These are phyloP conservation scores for Porpolomopsis calyptriformis DNA, from an alignment of 768 basidiomycete species.

Conservation along the genomic window DNA sequence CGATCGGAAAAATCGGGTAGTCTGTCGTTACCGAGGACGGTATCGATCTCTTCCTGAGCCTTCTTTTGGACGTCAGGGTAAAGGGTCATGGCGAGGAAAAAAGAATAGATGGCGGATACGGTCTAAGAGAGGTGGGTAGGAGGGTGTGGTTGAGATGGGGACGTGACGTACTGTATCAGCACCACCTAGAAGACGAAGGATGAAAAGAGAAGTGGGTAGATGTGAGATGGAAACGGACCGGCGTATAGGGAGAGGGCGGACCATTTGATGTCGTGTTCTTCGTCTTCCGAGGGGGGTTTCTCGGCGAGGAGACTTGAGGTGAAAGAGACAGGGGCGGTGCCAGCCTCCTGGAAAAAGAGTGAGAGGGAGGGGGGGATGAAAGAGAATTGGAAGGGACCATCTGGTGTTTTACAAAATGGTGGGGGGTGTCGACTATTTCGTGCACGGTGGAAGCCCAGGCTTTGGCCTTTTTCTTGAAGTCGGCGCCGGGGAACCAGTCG, in stretches of 20 bases:
- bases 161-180: conserved; percentile 40
- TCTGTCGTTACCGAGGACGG: conserved; percentile 46
- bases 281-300: conserved; percentile 40
- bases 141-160: neutral
- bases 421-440: conserved; percentile 47
- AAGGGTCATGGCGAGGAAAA: conserved; percentile 52
- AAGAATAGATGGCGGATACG: conserved; percentile 48
- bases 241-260: conserved; percentile 48
- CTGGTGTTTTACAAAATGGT: conserved; percentile 50
- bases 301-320: conserved; percentile 46
- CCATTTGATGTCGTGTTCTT: conserved; percentile 59
- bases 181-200: conserved; percentile 30
- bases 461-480: conserved; percentile 42
- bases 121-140: conserved; percentile 30
- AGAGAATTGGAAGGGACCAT: conserved; percentile 29
- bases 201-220: neutral
- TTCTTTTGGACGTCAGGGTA: conserved; percentile 46
- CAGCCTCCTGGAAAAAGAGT: conserved; percentile 34
- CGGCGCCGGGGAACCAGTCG: conserved; percentile 53
- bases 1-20: conserved; percentile 53
- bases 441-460: conserved; percentile 42
- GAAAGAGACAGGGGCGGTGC: conserved; percentile 48
- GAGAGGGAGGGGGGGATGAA: conserved; percentile 4
- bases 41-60: conserved; percentile 55
- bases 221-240: conserved; percentile 23